Evolutionary conservation across 1,284 basidiomycete genomes (phyloP), one percentile per base, ranked within the genome.

Genomic region (Leucoagaricus sp.): DNA sequence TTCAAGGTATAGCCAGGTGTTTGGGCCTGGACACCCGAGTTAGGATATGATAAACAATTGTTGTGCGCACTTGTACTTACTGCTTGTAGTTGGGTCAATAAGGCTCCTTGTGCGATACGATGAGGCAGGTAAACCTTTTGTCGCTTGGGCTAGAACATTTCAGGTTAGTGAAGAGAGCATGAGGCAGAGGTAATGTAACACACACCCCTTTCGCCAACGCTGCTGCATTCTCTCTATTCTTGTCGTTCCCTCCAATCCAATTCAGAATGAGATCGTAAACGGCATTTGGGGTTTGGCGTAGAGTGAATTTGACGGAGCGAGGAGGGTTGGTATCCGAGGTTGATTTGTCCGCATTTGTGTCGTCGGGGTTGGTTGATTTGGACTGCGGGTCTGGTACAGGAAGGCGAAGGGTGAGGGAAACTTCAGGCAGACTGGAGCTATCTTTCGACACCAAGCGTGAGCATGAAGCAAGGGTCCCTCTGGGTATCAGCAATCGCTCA

Each of bases 401-500:
- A 25, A 76, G 47, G 47, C 67, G 65, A 28, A 77, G 69, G 25
- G 75, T 74, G 10, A 85, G 63, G 9, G 70, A 61, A 19, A 77
- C 70, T 56, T 81, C 75, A 29, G 63, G 63, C 25, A 51, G 40
- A 15, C 10, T 19, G 12, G 28, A 31, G 19, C 23, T 19, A 25
- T 40, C 49, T 36, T 51, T 51, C 23, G 23, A 46, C 33, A 57
- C 48, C 13, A 57, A 21, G 21, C 55, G 55, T 38, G 55, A 46
- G 36, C 55, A 57, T 46, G 55, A 57, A 28, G 55, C 55, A 45
- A 57, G 42, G 10, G 77, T 74, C 31, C 80, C 81, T 38, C 86
- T 81, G 58, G 89, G 87, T 55, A 91, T 72, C 6, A 87, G 64
- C 79, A 82, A 87, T 8, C 83, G 78, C 50, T 89, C 86, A 29